Evolutionary conservation across 1,284 basidiomycete genomes (phyloP).

Genomic region (Macrocystidia cucumis): DNA sequence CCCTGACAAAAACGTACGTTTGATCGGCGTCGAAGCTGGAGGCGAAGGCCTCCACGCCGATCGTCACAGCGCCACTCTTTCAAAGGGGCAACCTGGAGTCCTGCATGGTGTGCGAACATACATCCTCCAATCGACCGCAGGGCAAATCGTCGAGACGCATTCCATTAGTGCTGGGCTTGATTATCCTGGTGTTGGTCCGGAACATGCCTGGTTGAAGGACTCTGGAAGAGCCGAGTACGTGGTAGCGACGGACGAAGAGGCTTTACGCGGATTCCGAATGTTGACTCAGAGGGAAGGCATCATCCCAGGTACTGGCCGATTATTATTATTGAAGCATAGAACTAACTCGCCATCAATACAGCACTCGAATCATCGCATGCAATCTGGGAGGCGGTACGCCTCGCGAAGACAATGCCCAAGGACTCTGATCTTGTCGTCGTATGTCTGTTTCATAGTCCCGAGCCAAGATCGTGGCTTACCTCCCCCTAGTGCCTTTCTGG

Average conservation of each 20-base stretch:
- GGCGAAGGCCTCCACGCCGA: conserved; percentile 88
- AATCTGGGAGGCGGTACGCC: conserved; percentile 83
- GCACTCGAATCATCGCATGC: conserved; percentile 96
- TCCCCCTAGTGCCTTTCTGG: conserved; percentile 74
- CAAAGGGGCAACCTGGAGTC: conserved; percentile 88
- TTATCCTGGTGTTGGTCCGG: conserved; percentile 93
- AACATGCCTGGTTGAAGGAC: conserved; percentile 96
- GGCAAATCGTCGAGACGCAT: conserved; percentile 96
- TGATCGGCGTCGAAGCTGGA: conserved; percentile 94
- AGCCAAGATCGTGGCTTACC: conserved; percentile 2
- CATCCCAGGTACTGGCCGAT: conserved; percentile 60
- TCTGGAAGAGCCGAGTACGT: conserved; percentile 91
- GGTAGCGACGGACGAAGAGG: conserved; percentile 90
- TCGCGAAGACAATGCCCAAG: conserved; percentile 81
- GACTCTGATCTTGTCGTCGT: conserved; percentile 90
- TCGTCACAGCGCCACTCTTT: conserved; percentile 87
- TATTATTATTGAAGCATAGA: conserved; percentile 8
- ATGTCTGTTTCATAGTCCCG: conserved; percentile 22
- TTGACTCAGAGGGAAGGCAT: conserved; percentile 94
- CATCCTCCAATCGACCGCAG: conserved; percentile 81
- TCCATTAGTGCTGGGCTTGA: conserved; percentile 94
- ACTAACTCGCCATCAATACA: conserved; percentile 20
- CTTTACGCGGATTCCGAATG: conserved; percentile 87
- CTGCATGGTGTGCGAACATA: conserved; percentile 96
- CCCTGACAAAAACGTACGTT: conserved; percentile 70